Evolutionary conservation across 2,329 filamentous ascomycete genomes (phyloP), one percentile per base, ranked within the genome.

Genomic region (Mycogone perniciosa): DNA sequence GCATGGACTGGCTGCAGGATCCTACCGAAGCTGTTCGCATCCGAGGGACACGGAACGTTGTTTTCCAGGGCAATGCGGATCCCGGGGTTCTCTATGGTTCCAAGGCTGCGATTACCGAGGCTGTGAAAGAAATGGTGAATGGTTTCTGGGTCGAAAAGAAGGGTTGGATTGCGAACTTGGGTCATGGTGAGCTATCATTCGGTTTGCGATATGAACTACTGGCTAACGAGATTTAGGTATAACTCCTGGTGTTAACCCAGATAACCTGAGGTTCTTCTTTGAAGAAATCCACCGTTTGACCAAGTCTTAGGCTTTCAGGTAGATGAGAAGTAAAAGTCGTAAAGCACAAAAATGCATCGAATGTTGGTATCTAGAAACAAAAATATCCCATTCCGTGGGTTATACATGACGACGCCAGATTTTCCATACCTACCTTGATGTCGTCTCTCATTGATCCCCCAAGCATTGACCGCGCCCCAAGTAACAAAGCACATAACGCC

Each of bases 101-200:
- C 6, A 84, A 80, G 57, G 83, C 85, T 56, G 81, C 85, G 41
- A 97, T 99, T 58, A 93, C 89, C 4, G 75, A 79, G 57, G 86
- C 85, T 0, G 91, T 96, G 6, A 79, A 92, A 69, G 76, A 84
- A 43, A 96, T 96, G 87, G 89, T 95, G 1, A 74, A 84, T 55
- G 92, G 92, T 0, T 99, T 97, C 54, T 83, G 82, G 66, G 71
- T 72, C 5, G 83, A 84, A 55, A 92, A 90, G 70, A 84, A 91
- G 68, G 89, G 92, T 38, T 99, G 93, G 92, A 97, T 99, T 60
- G 89, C 88, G 44, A 99, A 99, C 67, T 77, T 99, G 55, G 93
- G 93, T 7, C 93, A 99, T 66, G 93, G 93, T 88, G 79, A 63
- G 82, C 69, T 41, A 38, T 35, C 8, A 8, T 8, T 5, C 10